Evolutionary conservation across 208 protist genomes (phyloP).

Genomic region (Crithidia thermophila): DNA sequence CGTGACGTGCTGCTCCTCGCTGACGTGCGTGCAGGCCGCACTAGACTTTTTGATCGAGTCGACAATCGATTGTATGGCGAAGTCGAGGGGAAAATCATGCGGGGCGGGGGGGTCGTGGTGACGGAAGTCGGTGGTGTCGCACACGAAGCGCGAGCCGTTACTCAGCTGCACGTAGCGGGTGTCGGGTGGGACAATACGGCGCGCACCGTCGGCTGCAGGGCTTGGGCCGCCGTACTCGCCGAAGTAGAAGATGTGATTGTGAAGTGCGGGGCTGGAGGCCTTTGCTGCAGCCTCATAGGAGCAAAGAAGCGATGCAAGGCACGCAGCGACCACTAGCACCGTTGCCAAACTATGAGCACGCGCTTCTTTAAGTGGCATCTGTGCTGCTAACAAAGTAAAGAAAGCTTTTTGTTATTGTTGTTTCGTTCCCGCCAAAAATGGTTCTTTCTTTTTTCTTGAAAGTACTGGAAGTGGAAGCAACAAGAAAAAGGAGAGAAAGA

Average conservation of each 20-base stretch:
- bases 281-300: constrained; percentile 1
- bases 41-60: not conserved
- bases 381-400: too few species aligned
- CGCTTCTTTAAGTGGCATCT: not conserved
- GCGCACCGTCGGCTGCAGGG: too few species aligned
- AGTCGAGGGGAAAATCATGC: not conserved
- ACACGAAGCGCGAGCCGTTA: constrained; percentile 33
- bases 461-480: not conserved
- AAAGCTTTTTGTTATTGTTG: not conserved
- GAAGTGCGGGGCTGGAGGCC: constrained; percentile 12
- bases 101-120: not conserved
- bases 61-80: constrained; percentile 14
- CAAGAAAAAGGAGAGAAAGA: not conserved
- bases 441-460: not conserved
- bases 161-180: constrained; percentile 35
- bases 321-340: not conserved
- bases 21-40: constrained; percentile 7
- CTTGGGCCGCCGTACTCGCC: not conserved
- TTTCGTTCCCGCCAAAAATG: too few species aligned
- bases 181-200: not conserved
- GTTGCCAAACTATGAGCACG: not conserved
- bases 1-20: not conserved
- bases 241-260: constrained; percentile 20
- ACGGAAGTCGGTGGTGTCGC: constrained; percentile 1
- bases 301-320: not conserved